phyloP scores from a whole-genome alignment of 2,329 filamentous ascomycete genomes.

The Botrytis pseudocinerea region DNA sequence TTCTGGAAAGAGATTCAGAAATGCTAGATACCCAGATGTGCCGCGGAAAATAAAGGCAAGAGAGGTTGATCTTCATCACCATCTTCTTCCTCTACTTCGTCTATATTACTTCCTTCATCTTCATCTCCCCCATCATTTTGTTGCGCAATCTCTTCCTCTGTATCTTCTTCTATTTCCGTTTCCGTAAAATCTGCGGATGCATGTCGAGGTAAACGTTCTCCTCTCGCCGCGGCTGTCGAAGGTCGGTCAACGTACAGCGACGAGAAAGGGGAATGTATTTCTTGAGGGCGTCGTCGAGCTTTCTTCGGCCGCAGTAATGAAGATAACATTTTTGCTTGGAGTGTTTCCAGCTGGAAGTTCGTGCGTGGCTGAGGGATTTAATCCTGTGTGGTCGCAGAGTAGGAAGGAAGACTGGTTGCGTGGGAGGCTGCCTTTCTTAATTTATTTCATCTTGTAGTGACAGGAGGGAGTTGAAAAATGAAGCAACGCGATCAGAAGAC shows the following conservation, averaged over 20 bases:
- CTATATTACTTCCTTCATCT: constrained; percentile 44
- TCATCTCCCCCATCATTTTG: constrained; percentile 38
- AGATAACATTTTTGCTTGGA: constrained; percentile 40
- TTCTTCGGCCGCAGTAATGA: constrained; percentile 42
- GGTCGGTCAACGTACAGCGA: constrained; percentile 37
- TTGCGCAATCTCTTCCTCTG: constrained; percentile 28
- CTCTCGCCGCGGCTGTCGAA: constrained; percentile 32
- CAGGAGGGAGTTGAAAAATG: neutral
- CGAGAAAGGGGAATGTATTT: constrained; percentile 39
- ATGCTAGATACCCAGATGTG: constrained; percentile 64
- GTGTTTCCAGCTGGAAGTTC: neutral
- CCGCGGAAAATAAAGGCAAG: constrained; percentile 78
- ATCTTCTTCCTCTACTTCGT: constrained; percentile 45
- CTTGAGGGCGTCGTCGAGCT: constrained; percentile 36
- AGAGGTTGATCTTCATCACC: constrained; percentile 49
- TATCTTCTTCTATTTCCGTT: constrained; percentile 53
- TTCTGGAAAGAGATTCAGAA: constrained; percentile 3
- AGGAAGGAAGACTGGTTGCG: neutral
- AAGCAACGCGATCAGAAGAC: neutral
- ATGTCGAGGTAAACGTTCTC: constrained; percentile 34
- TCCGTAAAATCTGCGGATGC: constrained; percentile 67
- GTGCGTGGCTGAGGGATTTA: neutral
- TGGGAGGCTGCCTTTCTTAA: constrained; percentile 3
- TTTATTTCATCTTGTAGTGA: constrained; percentile 5
- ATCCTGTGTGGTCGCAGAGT: neutral